Base-by-base conservation (phyloP, 116 monocot genomes). In the Zostera marina region DNA sequence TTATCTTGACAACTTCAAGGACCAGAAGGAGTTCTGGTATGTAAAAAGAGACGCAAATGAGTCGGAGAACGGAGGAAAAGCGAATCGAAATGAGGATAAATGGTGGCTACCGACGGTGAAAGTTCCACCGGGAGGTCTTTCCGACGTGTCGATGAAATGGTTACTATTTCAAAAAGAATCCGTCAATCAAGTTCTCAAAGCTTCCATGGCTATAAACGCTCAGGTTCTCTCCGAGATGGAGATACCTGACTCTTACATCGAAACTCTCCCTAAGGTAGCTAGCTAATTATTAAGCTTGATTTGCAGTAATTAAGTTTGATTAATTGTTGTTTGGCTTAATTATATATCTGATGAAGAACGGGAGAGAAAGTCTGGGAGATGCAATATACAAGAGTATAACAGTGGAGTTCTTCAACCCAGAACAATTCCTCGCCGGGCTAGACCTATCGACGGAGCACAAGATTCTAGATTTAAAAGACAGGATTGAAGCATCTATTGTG, bases 51-150 rank as follows among this genome's bases (percentile, higher is more conserved):
- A 67, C 14, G 23, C 26, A 48, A 40, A 59, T 3, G 70, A 79
- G 12, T 60, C 25, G 0, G 63, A 82, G 13, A 69, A 67, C 25
- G 64, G 58, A 14, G 32, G 32, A 32, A 55, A 46, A 5, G 15
- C 62, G 0, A 15, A 60, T 26, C 64, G 79, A 43, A 74, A 71
- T 3, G 82, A 77, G 32, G 77, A 81, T 68, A 91, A 85, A 41
- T 91, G 91, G 91, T 91, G 91, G 91, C 80, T 91, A 26, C 91
- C 91, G 3, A 66, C 71, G 0, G 85, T 77, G 58, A 85, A 79
- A 67, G 81, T 91, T 10, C 82, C 91, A 7, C 26, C 69, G 1
- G 56, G 56, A 20, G 69, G 69, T 8, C 69, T 69, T 54, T 69
- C 62, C 10, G 69, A 63, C 8, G 57, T 47, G 26, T 70, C 70